Conservation (phyloP, 257 asterid species). For the Agastache rugosa region DNA sequence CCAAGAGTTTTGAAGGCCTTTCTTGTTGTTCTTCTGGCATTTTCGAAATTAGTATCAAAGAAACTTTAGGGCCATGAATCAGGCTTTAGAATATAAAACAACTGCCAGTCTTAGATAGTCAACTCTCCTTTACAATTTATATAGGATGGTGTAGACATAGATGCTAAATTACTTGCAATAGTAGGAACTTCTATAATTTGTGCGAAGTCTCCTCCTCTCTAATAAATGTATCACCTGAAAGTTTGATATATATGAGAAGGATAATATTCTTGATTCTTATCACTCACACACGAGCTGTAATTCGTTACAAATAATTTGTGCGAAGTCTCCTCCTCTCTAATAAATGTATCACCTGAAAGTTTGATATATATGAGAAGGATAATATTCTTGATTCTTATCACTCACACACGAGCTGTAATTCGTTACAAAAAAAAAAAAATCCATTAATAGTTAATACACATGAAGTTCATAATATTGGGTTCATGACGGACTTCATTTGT, state of each 20-base stretch:
- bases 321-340: slow-evolving; percentile 2
- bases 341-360: slow-evolving; percentile 14
- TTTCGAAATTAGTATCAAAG: neutral
- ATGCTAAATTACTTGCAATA: neutral
- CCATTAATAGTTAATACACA: neutral
- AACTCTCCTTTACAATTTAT: neutral
- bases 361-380: slow-evolving; percentile 7
- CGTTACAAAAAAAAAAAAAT: too few species aligned
- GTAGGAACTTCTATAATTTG: slow-evolving; percentile 19
- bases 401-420: slow-evolving; percentile 14
- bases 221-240: slow-evolving; percentile 16
- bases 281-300: slow-evolving; percentile 15
- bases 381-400: neutral
- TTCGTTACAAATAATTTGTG: slow-evolving; percentile 25
- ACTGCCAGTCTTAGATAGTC: neutral
- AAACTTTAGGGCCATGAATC: slow-evolving; percentile 1
- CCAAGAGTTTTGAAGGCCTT: slow-evolving; percentile 22
- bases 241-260: slow-evolving; percentile 3
- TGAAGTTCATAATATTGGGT: neutral
- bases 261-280: neutral
- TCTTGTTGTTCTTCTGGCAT: slow-evolving; percentile 13
- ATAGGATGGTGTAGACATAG: slow-evolving; percentile 5
- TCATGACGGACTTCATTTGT: neutral
- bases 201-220: slow-evolving; percentile 7
- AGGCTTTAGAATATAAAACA: neutral